Evolutionary conservation across 2,329 filamentous ascomycete species (phyloP), one percentile per base, ranked within the genome.

Genomic region (Coleophoma eucalyptorum): DNA sequence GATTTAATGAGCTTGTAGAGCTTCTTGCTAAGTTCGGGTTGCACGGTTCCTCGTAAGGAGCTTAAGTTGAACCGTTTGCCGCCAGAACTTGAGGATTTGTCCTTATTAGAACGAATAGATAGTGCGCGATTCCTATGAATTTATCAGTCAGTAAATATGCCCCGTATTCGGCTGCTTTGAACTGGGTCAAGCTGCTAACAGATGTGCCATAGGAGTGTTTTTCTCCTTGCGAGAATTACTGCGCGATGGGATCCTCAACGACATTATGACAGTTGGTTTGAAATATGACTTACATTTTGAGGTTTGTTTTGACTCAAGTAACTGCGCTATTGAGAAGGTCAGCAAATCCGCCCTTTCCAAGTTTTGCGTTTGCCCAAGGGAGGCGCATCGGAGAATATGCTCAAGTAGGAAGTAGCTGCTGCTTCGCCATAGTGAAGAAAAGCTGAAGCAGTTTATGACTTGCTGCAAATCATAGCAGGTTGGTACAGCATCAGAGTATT

Each of bases 1-100:
- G 88, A 89, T 75, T 99, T 99, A 77, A 97, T 96, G 54, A 99
- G 80, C 62, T 87, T 87, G 78, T 86, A 95, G 47, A 99, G 84
- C 67, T 87, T 89, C 70, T 89, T 90, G 62, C 89, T 91, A 26
- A 97, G 81, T 69, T 97, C 91, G 4, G 92, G 90, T 67, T 96
- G 90, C 61, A 87, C 81, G 45, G 86, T 83, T 50, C 90, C 90
- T 47, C 93, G 90, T 50, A 99, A 83, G 18, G 90, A 94, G 58
- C 82, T 84, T 74, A 97, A 87, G 52, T 85, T 88, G 75, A 97
- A 96, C 64, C 84, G 86, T 67, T 89, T 84, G 62, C 80, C 84
- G 55, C 67, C 65, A 61, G 58, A 56, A 20, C 67, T 62, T 45
- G 69, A 63, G 48, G 49, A 44, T 64, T 52, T 52, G 35, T 61